Conservation (phyloP, 2,329 filamentous ascomycete genomes). For the Ceratocystis albifundus region DNA sequence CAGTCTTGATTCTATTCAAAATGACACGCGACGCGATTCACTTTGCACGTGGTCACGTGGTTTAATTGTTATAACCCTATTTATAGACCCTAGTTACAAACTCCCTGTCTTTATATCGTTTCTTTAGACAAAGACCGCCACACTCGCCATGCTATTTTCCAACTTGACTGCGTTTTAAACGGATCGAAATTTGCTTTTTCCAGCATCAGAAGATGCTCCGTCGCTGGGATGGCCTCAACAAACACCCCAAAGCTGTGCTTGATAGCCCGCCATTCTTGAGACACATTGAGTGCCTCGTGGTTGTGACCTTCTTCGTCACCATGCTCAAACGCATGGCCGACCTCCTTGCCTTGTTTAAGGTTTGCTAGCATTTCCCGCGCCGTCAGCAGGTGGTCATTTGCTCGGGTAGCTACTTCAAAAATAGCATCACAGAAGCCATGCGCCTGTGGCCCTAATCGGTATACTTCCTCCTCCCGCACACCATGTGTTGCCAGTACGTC, state of each 20-base stretch:
- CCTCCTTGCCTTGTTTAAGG: constrained; percentile 57
- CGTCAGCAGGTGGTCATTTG: constrained; percentile 91
- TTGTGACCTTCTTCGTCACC: constrained; percentile 56
- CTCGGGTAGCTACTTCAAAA: constrained; percentile 82
- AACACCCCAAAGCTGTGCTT: constrained; percentile 64
- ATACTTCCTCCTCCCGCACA: constrained; percentile 79
- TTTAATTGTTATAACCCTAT: not conserved
- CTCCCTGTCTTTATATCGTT: constrained; percentile 19
- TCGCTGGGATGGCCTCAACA: constrained; percentile 66
- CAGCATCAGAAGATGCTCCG: constrained; percentile 65
- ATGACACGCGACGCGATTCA: constrained; percentile 17
- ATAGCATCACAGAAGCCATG: constrained; percentile 76
- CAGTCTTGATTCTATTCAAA: not conserved
- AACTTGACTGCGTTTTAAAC: constrained; percentile 55
- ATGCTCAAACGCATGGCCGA: constrained; percentile 84
- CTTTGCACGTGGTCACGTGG: constrained; percentile 22
- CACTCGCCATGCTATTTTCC: constrained; percentile 75
- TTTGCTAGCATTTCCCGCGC: constrained; percentile 83
- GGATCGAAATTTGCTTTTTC: constrained; percentile 75
- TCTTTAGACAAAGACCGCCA: constrained; percentile 43
- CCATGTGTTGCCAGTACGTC: constrained; percentile 78
- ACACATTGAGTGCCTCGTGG: constrained; percentile 35
- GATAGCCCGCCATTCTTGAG: constrained; percentile 34
- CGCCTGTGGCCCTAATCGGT: constrained; percentile 66
- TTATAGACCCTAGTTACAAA: not conserved